These are phyloP conservation scores for Inonotus hispidus DNA, from an alignment of 1,284 basidiomycete genomes.

Conservation along the genomic window DNA sequence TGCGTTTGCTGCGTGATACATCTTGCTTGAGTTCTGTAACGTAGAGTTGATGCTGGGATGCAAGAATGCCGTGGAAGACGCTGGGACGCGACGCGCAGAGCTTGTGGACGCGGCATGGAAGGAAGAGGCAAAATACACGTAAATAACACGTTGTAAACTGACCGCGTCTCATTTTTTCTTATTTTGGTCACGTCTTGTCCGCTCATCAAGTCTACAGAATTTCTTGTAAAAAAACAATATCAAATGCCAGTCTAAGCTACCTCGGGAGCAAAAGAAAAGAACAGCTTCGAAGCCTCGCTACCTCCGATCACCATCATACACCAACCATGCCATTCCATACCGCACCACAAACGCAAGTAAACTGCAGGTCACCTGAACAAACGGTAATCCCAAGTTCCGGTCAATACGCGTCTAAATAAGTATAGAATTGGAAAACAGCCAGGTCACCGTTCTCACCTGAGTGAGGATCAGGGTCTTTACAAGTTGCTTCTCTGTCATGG, in stretches of 20 bases:
- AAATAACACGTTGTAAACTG: constrained; percentile 3
- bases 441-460: constrained; percentile 48
- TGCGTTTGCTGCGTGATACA: neutral
- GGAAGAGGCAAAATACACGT: constrained; percentile 10
- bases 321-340: constrained; percentile 80
- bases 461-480: constrained; percentile 67
- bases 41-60: neutral
- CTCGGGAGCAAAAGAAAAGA: neutral
- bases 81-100: neutral
- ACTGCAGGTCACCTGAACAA: constrained; percentile 59
- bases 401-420: neutral
- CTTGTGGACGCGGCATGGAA: neutral
- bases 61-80: neutral
- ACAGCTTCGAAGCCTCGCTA: constrained; percentile 27
- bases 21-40: neutral
- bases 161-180: neutral
- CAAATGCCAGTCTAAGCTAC: neutral
- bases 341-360: constrained; percentile 75
- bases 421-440: neutral
- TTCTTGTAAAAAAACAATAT: neutral
- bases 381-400: neutral
- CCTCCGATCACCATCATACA: constrained; percentile 86
- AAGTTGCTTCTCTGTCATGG: constrained; percentile 75
- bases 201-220: neutral
- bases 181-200: neutral